These are phyloP conservation scores for Suhomyces xylopsoci DNA, from an alignment of 805 yeast genomes.

Conservation along the genomic window DNA sequence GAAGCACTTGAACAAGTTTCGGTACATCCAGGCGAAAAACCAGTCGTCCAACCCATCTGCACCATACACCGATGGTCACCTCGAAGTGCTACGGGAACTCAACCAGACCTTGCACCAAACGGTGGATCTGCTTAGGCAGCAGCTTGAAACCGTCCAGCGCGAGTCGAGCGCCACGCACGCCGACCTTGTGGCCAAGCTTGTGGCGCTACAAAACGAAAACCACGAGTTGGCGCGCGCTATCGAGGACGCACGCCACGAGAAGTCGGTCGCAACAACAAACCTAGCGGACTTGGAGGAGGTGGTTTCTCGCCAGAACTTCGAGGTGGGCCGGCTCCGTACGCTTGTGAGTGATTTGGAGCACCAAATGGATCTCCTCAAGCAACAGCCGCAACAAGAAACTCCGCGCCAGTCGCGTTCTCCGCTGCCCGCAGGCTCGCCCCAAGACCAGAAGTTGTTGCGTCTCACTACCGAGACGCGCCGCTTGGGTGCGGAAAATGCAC, in stretches of 20 bases:
- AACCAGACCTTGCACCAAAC: conserved; percentile 1
- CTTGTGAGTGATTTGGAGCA: conserved; percentile 11
- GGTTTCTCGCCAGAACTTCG: conserved; percentile 22
- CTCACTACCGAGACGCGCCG: conserved; percentile 16
- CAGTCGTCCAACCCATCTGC: conserved; percentile 1
- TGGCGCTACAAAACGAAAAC: background rate
- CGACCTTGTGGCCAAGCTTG: background rate
- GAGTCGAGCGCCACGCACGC: background rate
- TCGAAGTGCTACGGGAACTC: background rate
- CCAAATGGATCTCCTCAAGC: background rate
- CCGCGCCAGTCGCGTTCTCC: background rate
- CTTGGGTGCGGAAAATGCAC: conserved; percentile 18
- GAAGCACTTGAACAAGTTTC: conserved; percentile 42
- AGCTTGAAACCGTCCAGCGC: background rate
- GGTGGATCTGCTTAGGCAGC: conserved; percentile 5
- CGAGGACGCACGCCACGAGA: background rate
- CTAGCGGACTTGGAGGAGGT: conserved; percentile 8
- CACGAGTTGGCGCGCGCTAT: background rate
- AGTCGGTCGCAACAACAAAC: background rate
- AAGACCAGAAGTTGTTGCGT: conserved; percentile 10
- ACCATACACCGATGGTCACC: background rate
- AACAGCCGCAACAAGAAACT: background rate
- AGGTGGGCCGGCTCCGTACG: conserved; percentile 17
- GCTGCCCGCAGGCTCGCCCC: background rate
- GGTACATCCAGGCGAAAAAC: conserved; percentile 16